Evolutionary conservation across 1,284 basidiomycete species (phyloP), one percentile per base, ranked within the genome.

Genomic region (Cryptococcus deneoformans): DNA sequence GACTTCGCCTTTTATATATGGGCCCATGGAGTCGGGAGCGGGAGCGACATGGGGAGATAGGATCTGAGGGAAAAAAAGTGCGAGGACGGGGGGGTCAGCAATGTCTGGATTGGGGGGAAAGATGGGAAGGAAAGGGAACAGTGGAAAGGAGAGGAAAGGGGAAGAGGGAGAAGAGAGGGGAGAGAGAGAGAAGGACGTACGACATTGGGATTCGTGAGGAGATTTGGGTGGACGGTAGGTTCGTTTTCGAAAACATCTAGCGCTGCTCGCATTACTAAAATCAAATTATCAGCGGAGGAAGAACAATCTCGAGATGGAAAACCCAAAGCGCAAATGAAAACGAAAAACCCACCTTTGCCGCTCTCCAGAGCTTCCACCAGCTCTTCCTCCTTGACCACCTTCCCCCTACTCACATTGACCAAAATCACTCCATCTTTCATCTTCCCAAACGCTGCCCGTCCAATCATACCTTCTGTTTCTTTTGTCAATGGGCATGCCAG

Each of bases 171-270:
- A 35, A 36, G 6, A 11, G 38, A 20, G 8, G 40, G 40, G 7
- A 43, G 40, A 29, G 40, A n/a, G 2, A 12, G 3, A 20, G 35
- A 35, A 34, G 11, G 38, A 65, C 66, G 54, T 44, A 70, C 68
- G 29, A 68, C 68, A 45, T 68, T 65, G 53, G 51, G 53, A 44
- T 68, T 66, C 11, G 36, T 53, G 9, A 59, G 39, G 20, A 68
- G 55, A 12, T 50, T 63, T n/a, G 66, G 63, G 54, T 70, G 64
- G 29, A 66, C 63, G 20, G 60, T 49, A 7, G 68, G 68, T 48
- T 70, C 68, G 40, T 66, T 57, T 54, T 67, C 66, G 46, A 65
- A 70, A 7, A 70, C 66, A 49, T 70, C 68, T 29, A 70, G 46
- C n/a, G 64, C 68, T 4, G 66, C 68, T 57, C 68, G 52, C 46